Evolutionary conservation across 257 asterid species (phyloP), one percentile per base, ranked within the genome.

Genomic region (Nicotiana sylvestris): DNA sequence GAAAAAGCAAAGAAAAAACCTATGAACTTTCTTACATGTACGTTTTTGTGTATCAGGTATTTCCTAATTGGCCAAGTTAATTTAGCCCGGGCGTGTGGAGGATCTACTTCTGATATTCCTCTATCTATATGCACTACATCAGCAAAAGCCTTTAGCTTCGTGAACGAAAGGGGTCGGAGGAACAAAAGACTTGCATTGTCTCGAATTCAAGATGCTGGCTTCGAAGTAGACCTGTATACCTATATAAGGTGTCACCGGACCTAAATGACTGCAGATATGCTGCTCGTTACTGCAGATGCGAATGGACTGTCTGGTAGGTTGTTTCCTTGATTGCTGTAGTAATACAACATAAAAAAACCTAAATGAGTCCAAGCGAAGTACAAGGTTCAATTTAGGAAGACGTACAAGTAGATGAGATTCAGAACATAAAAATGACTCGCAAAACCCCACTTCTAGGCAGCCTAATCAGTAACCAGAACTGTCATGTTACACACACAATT

Each of bases 251-350:
- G 81, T 32, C 65, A 27, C 68, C 39, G 55, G 21, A 65, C 80
- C 89, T 92, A 92, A 77, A 87, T 89, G 62, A 87, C 95, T 12
- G 94, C 91, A 0, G 96, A 78, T 82, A 87, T 80, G 87, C 92
- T 83, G 86, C 88, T 85, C 25, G 89, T 86, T 49, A 88, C 89
- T 4, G 85, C 89, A 57, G 90, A 78, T 51, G 91, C 92, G 25
- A 95, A 93, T 6, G 94, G 97, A 85, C 90, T 91, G 56, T 93
- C 97, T 0, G 99, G 98, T 66, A 93, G 99, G 86, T 86, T 85
- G 33, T 78, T 84, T 85, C 88, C 91, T 87, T 87, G 93, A 70
- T 58, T 80, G 83, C 97, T 91, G 93, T 86, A 83, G 53, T 9
- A 76, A 61, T 0, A 29, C 70, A 53, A 33, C 17, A 57, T 25